Evolutionary conservation across 441 rosid genomes (phyloP).

Genomic region (Erysimum pusillum): DNA sequence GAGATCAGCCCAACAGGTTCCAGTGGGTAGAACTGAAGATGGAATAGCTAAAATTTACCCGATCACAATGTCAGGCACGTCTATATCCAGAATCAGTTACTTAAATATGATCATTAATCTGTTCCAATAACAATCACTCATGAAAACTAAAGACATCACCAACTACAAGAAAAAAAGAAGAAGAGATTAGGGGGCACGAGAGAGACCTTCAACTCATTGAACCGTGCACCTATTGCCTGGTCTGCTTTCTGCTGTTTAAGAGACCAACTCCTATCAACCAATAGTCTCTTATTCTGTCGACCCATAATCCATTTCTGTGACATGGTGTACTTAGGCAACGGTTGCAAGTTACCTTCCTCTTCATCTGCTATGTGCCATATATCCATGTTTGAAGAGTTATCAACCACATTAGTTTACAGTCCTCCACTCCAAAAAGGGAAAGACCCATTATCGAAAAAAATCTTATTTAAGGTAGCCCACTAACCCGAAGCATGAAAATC

Average conservation of each 20-base stretch:
- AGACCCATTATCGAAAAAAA: constrained; percentile 1
- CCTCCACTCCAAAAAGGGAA: constrained; percentile 37
- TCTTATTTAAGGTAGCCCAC: constrained; percentile 16
- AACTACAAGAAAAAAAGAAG: background rate
- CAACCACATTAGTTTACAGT: constrained; percentile 37
- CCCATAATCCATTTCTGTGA: constrained; percentile 88
- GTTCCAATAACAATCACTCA: constrained; percentile 17
- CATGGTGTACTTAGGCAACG: constrained; percentile 80
- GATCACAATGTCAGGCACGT: background rate
- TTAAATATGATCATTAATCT: constrained; percentile 7
- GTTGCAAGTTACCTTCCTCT: constrained; percentile 62
- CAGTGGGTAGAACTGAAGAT: constrained; percentile 8
- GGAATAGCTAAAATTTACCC: background rate
- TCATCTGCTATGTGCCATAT: constrained; percentile 55
- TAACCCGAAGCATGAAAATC: constrained; percentile 45
- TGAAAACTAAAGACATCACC: background rate
- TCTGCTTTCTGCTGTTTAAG: constrained; percentile 73
- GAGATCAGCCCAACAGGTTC: constrained; percentile 1
- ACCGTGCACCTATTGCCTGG: constrained; percentile 69
- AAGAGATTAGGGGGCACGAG: constrained; percentile 11
- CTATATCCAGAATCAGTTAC: constrained; percentile 10
- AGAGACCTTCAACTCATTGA: constrained; percentile 76
- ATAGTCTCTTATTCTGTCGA: constrained; percentile 68
- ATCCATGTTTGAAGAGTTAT: constrained; percentile 39
- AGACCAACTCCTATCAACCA: constrained; percentile 68